Conservation (phyloP, 352 stramenopile genomes). For the Pythium guiyangense region DNA sequence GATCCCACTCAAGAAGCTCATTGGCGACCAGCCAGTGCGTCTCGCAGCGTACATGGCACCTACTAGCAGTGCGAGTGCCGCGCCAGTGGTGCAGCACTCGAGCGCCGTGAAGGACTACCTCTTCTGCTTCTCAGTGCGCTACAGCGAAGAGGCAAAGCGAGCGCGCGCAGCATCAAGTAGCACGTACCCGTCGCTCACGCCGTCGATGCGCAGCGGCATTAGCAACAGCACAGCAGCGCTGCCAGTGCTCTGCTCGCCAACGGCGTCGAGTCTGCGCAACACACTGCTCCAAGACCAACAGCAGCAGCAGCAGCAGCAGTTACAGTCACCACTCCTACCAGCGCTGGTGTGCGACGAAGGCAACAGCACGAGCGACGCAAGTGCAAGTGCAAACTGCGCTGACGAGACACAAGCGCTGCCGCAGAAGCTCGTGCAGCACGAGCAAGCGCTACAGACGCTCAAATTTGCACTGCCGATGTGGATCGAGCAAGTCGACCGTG, state of each 20-base stretch:
- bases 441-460: constrained; percentile 28
- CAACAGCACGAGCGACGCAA: background rate
- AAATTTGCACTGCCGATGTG: constrained; percentile 60
- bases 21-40: constrained; percentile 27
- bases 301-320: too few species aligned
- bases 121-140: constrained; percentile 46
- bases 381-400: too few species aligned
- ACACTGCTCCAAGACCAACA: background rate
- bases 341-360: background rate
- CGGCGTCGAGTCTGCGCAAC: constrained; percentile 9
- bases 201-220: background rate
- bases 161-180: background rate
- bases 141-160: constrained; percentile 13
- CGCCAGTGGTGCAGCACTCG: constrained; percentile 15
- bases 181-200: constrained; percentile 3
- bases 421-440: constrained; percentile 18
- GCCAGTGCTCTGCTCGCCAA: constrained; percentile 8
- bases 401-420: constrained; percentile 1
- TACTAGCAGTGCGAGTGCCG: background rate
- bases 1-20: constrained; percentile 34
- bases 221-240: background rate
- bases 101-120: constrained; percentile 31
- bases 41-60: constrained; percentile 35
- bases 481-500: constrained; percentile 62
- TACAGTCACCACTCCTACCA: background rate